Evolutionary conservation across 345 rosid genomes (phyloP).

Genomic region (Syzygium oleosum): DNA sequence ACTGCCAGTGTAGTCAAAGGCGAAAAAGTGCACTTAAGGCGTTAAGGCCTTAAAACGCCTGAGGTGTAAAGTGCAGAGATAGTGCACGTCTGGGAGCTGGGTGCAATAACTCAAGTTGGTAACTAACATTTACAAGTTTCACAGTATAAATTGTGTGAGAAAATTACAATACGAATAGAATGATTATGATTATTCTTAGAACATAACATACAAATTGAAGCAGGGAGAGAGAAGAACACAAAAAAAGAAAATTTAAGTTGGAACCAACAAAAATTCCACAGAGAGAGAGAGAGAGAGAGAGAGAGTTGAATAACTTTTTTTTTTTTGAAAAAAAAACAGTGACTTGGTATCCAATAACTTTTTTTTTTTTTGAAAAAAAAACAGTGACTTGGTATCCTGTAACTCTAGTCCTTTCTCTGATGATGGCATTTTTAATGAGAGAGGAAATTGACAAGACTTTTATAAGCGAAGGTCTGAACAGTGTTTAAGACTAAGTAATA

Average conservation of each 20-base stretch:
- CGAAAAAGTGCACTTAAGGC: not conserved
- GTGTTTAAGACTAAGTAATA: not conserved
- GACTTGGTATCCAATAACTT: not conserved
- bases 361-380: not conserved
- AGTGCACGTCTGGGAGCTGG: not conserved
- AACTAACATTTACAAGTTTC: not conserved
- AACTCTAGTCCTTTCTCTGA: not conserved
- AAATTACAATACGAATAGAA: not conserved
- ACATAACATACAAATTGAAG: not conserved
- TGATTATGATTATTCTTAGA: not conserved
- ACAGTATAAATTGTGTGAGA: not conserved
- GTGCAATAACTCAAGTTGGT: not conserved
- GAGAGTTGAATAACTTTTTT: not conserved
- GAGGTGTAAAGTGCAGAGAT: not conserved
- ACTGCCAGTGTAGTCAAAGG: not conserved
- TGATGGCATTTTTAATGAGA: not conserved
- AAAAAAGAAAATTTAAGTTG: not conserved
- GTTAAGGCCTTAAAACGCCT: not conserved
- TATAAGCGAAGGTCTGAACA: not conserved
- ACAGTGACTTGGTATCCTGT: not conserved
- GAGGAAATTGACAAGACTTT: not conserved
- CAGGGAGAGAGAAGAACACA: not conserved
- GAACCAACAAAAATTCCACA: not conserved
- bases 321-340: too few relatives aligned
- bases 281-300: not conserved